Evolutionary conservation across 1,284 basidiomycete species (phyloP), one percentile per base, ranked within the genome.

Genomic region (Lignosus rhinocerotis): DNA sequence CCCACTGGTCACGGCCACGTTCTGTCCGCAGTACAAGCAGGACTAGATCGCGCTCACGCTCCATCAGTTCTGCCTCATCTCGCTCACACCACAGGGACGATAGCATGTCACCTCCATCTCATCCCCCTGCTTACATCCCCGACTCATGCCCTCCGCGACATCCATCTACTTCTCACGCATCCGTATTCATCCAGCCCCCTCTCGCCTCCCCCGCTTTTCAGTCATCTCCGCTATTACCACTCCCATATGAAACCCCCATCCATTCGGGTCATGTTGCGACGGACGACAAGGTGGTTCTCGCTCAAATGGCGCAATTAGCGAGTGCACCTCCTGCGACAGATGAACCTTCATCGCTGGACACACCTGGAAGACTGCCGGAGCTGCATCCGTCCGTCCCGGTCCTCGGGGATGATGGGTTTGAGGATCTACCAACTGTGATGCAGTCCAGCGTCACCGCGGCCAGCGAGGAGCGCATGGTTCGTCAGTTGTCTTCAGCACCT

Each of bases 211-310:
- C 55, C 48, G 7, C 51, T 31, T 14, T 45, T 25, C 43, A 51
- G 16, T 52, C 60, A 11, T 46, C 48, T 12, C 43, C 51, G 16
- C 52, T 54, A 11, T 44, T 51, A 36, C 53, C 50, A 38, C 52
- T 60, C 9, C 68, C 67, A 21, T 67, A 66, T 38, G 59, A 60
- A 17, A 57, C 59, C 11, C 52, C 66, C 10, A 39, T 61, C 7
- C 73, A 78, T 58, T 74, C 75, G 12, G 87, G 81, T 11, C 89
- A 92, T 68, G 78, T 92, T 46, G 88, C 89, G 16, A 88, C 83
- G 1, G 89, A 92, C 68, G 89, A 92, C 71, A 92, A 92, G 71
- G 72, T 76, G 0, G 62, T 84, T 6, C 78, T 92, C 17, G 84
- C 84, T 34, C 80, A 77, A 36, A 77, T 90, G 60, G 81, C 78